A percentile compares a stretch with the other conserved stretches of the same genome.
phyloP scores from a whole-genome alignment of 768 basidiomycete genomes.

The Symmetrospora coprosmae region DNA sequence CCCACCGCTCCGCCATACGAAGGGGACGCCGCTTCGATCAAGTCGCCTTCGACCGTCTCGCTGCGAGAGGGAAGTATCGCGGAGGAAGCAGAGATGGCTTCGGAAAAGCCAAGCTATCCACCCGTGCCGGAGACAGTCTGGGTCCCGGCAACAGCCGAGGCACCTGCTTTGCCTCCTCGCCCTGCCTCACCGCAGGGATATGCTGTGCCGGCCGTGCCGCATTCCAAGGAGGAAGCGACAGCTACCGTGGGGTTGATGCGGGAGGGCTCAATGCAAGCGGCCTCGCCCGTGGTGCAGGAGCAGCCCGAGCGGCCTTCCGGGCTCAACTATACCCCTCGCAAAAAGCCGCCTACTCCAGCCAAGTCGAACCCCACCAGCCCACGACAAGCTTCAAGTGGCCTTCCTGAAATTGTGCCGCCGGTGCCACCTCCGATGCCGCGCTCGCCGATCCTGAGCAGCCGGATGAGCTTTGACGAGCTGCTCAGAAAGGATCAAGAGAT shows the following conservation, averaged over 20 bases:
- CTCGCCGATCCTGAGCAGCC: not conserved
- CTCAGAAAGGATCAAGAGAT: constrained; percentile 6
- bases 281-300: not conserved
- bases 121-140: too few species aligned
- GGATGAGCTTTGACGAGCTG: constrained; percentile 18
- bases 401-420: too few species aligned
- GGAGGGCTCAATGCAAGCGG: not conserved
- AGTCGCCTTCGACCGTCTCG: not conserved
- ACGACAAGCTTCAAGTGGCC: too few species aligned
- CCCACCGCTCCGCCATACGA: too few species aligned
- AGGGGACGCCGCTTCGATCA: too few species aligned
- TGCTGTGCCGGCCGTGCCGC: not conserved
- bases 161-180: constrained; percentile 9
- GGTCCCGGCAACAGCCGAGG: too few species aligned
- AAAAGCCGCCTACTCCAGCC: not conserved
- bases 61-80: too few species aligned
- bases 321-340: not conserved
- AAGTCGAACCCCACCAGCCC: too few species aligned
- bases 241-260: not conserved
- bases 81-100: too few species aligned
- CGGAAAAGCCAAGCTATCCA: too few species aligned
- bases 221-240: not conserved
- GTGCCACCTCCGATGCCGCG: not conserved
- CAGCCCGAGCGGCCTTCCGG: not conserved
- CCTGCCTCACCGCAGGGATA: constrained; percentile 4